Evolutionary conservation across 177 flowering plant genomes (phyloP).

Genomic region (Vitis hybrid): DNA sequence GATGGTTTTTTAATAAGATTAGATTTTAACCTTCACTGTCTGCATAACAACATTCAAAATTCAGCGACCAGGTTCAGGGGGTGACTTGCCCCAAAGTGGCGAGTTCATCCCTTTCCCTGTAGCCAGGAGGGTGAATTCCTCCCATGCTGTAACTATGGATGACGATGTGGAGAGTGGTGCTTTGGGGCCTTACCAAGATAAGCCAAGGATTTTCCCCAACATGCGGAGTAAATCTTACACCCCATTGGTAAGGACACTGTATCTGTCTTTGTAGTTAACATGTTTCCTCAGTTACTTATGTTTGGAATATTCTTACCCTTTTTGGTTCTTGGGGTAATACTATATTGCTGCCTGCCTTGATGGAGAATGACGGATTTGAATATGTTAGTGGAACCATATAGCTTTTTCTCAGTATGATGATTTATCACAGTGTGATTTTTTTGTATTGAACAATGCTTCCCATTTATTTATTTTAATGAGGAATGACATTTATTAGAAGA

Average conservation of each 20-base stretch:
- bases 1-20: background rate
- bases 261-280: background rate
- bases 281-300: background rate
- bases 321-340: background rate
- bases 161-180: conserved; percentile 74
- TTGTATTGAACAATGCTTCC: no score
- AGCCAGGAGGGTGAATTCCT: conserved; percentile 69
- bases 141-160: conserved; percentile 64
- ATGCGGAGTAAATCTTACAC: conserved; percentile 81
- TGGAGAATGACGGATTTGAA: no score
- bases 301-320: background rate
- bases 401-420: no score
- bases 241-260: conserved; percentile 58
- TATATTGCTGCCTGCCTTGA: no score
- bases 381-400: no score
- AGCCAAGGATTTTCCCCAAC: conserved; percentile 78
- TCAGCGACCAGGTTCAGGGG: conserved; percentile 92
- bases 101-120: conserved; percentile 61
- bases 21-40: background rate
- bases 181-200: conserved; percentile 64
- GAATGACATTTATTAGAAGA: no score
- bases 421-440: no score
- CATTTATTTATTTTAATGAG: no score
- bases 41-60: conserved; percentile 45
- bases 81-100: conserved; percentile 75